Evolutionary conservation across 75 land plant genomes (phyloP).

Genomic region (Isoetes taiwanensis): DNA sequence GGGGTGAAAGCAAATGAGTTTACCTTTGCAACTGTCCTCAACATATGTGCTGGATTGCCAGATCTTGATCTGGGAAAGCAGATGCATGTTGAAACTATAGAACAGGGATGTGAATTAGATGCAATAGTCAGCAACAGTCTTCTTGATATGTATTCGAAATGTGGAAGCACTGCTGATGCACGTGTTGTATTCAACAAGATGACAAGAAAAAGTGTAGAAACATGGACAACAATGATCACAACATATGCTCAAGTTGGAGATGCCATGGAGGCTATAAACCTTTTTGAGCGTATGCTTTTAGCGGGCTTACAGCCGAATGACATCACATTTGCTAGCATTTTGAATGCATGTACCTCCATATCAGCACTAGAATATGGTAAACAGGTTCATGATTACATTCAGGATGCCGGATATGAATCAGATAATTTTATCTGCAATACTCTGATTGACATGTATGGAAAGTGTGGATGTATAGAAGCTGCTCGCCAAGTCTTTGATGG

Average conservation of each 20-base stretch:
- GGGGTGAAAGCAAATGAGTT: too few species aligned
- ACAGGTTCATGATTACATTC: neutral
- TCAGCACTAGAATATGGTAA: conserved; percentile 11
- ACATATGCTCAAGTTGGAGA: conserved; percentile 34
- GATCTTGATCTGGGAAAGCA: too few species aligned
- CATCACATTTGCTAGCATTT: conserved; percentile 23
- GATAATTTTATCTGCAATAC: neutral
- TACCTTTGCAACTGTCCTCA: too few species aligned
- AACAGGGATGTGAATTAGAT: neutral
- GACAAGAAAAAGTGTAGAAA: conserved; percentile 37
- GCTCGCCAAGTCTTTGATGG: neutral
- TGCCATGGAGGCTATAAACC: conserved; percentile 14
- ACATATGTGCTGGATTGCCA: too few species aligned
- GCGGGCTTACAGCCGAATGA: conserved; percentile 25
- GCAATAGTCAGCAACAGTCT: conserved; percentile 35
- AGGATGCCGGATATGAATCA: neutral
- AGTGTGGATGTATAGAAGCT: neutral
- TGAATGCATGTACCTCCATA: conserved; percentile 24
- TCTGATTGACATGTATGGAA: conserved; percentile 3
- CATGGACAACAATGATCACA: conserved; percentile 50
- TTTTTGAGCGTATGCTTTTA: conserved; percentile 12
- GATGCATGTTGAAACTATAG: neutral
- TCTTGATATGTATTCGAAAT: conserved; percentile 39
- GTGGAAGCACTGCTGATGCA: conserved; percentile 23
- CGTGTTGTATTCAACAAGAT: conserved; percentile 36